phyloP scores from a whole-genome alignment of 331 rosid genomes.

The Saraca asoca region DNA sequence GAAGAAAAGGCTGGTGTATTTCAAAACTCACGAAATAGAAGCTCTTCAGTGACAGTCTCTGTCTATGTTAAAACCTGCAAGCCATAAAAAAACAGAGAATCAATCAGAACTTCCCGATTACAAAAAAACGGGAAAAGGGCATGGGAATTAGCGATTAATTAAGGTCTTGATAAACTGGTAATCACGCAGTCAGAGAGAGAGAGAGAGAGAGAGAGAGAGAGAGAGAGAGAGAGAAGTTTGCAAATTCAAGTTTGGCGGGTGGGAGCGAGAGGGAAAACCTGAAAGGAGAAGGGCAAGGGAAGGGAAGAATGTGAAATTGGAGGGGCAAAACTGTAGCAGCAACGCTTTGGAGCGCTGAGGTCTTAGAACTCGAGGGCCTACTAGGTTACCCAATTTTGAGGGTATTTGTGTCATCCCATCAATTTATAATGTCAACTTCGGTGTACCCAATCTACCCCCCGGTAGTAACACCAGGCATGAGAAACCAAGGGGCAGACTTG shows the following conservation, averaged over 20 bases:
- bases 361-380: background rate
- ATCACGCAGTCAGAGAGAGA: background rate
- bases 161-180: background rate
- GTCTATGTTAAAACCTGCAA: conserved; percentile 30
- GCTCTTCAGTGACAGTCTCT: conserved; percentile 23
- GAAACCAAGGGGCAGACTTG: too few relatives aligned
- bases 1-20: too few relatives aligned
- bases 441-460: too few relatives aligned
- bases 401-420: conserved; percentile 44
- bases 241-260: conserved; percentile 16
- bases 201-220: too few relatives aligned
- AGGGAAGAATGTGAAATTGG: conserved; percentile 34
- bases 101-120: background rate
- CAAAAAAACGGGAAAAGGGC: background rate
- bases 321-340: conserved; percentile 38
- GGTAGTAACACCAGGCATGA: too few relatives aligned
- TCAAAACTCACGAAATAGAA: conserved; percentile 5
- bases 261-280: conserved; percentile 41
- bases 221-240: background rate
- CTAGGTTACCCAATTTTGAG: conserved; percentile 39
- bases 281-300: conserved; percentile 43
- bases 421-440: too few relatives aligned
- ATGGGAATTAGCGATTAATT: background rate
- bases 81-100: background rate
- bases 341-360: background rate